Base-by-base conservation (phyloP, 1,139 yeast species). In the Trichomonascaceae sp. region DNA sequence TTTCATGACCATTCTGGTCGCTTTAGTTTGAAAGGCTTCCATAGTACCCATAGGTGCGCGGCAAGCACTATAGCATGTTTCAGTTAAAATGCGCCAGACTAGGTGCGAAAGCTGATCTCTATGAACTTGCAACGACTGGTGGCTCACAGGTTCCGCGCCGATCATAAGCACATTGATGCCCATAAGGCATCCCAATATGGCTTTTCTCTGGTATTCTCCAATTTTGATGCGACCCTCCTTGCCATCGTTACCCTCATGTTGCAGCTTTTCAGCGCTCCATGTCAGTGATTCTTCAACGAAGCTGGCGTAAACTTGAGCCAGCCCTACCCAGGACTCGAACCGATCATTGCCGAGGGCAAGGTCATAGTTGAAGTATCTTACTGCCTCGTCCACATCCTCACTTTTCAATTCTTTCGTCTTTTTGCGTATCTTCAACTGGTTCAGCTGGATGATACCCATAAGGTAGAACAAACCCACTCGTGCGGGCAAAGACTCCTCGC, bases 201-300 rank as follows among this genome's bases (percentile, higher is more conserved):
- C 69, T 45, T 70, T 77, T 37, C 80, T 64, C 51, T 84, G 95
- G 3, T 71, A 52, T 13, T 67, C 60, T 0, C 87, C 85, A 0
- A 85, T 77, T 0, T 6, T 20, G 11, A 6, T 20, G 23, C 23
- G 23, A 8, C 23, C 23, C 11, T 20, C 23, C 23, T 20, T 20
- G 9, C 23, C 23, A 11, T 20, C 23, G 6, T 20, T 20, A 8
- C 23, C 23, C 11, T 20, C 23, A 20, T 20, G 6, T 11, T 20
- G 78, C 26, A 85, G 57, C 45, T 80, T 80, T 50, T 87, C 96
- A 0, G 95, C 77, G 1, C 89, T 79, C 93, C 94, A 84, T 5
- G 84, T 74, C 36, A 89, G 59, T 43, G 82, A 95, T 53, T 84
- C 94, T 43, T 87, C 97, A 0, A 79, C 93, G 27, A 81, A 60